These are phyloP conservation scores for Boletus rubroflammeus DNA, from an alignment of 768 basidiomycete species.

Conservation along the genomic window DNA sequence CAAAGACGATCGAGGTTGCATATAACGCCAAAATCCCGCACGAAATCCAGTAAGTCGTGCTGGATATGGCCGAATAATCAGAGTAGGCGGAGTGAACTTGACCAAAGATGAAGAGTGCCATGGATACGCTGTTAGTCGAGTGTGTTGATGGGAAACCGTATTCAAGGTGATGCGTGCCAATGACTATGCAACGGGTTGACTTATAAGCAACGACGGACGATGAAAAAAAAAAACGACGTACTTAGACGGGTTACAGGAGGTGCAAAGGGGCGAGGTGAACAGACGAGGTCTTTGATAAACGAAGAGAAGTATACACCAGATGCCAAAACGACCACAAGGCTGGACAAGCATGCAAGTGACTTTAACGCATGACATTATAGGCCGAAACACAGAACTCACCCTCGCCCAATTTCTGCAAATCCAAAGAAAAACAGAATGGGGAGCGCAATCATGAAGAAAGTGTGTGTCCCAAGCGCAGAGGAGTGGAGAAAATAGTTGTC, in stretches of 20 bases:
- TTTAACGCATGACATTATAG: not conserved
- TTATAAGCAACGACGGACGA: not conserved
- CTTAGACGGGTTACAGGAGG: slow-evolving; percentile 91
- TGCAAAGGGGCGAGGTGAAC: slow-evolving; percentile 84
- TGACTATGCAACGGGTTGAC: slow-evolving; percentile 42
- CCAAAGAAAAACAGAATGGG: slow-evolving; percentile 92
- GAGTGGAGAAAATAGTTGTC: slow-evolving; percentile 84
- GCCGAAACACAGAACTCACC: slow-evolving; percentile 43
- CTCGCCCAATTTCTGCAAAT: slow-evolving; percentile 61
- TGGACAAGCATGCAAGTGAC: slow-evolving; percentile 23
- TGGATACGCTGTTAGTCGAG: slow-evolving; percentile 85
- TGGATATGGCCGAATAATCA: slow-evolving; percentile 40
- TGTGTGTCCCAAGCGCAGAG: slow-evolving; percentile 78
- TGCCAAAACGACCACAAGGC: slow-evolving; percentile 66
- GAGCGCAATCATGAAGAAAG: slow-evolving; percentile 89
- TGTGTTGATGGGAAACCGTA: slow-evolving; percentile 98
- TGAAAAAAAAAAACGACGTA: slow-evolving; percentile 36
- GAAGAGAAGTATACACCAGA: slow-evolving; percentile 86
- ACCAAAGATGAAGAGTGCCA: slow-evolving; percentile 76
- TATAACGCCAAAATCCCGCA: slow-evolving; percentile 52
- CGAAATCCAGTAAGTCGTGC: slow-evolving; percentile 39
- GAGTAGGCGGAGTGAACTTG: slow-evolving; percentile 51
- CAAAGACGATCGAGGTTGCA: slow-evolving; percentile 69
- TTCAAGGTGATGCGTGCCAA: slow-evolving; percentile 79
- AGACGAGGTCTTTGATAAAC: slow-evolving; percentile 84